phyloP scores from a whole-genome alignment of 768 basidiomycete species.

The Suillus ampliporus region DNA sequence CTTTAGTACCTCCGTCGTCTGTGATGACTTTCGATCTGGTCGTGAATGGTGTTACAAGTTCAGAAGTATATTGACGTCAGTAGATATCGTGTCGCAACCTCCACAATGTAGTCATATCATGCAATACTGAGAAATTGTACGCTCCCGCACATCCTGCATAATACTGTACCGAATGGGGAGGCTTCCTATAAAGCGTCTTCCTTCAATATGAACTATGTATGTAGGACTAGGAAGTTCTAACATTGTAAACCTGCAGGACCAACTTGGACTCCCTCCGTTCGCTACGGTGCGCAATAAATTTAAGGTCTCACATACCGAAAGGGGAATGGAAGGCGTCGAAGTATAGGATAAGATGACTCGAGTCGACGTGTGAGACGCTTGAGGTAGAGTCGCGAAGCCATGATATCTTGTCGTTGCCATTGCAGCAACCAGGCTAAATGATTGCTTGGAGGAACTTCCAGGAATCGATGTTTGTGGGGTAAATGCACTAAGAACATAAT shows the following conservation, averaged over 20 bases:
- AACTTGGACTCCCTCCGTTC: not conserved
- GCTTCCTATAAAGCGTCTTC: too few relatives aligned
- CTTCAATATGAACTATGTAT: not conserved
- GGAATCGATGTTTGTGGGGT: not conserved
- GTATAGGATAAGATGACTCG: not conserved
- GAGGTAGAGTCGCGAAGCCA: constrained; percentile 5
- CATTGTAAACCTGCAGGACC: not conserved
- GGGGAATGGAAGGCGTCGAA: constrained; percentile 2
- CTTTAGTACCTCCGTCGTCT: constrained; percentile 44
- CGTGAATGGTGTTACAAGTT: constrained; percentile 56
- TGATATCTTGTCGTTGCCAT: constrained; percentile 13
- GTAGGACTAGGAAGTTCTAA: not conserved
- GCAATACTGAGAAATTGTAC: not conserved
- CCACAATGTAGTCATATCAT: not conserved
- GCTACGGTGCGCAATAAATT: not conserved
- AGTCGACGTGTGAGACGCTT: not conserved
- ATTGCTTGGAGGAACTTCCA: constrained; percentile 5
- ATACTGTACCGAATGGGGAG: not conserved
- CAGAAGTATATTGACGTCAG: constrained; percentile 40
- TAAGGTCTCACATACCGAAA: constrained; percentile 11
- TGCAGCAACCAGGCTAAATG: constrained; percentile 9
- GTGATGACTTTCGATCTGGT: constrained; percentile 55
- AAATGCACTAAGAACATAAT: not conserved
- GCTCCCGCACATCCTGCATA: not conserved
- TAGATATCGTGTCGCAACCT: not conserved